Conservation (phyloP, 2,329 filamentous ascomycete genomes). For the Neofusicoccum laricinum region DNA sequence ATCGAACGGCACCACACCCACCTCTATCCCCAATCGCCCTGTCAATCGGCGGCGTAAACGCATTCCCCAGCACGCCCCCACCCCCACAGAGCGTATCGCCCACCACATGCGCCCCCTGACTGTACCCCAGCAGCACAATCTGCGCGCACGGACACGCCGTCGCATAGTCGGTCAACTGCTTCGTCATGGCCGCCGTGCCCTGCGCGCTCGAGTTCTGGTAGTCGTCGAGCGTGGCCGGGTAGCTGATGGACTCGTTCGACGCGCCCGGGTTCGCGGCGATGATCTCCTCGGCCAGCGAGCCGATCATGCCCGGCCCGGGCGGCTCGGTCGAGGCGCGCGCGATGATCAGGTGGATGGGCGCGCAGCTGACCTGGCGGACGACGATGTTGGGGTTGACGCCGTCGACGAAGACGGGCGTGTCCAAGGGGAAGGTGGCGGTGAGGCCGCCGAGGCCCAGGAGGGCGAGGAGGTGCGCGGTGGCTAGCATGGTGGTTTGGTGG, state of each 20-base stretch:
- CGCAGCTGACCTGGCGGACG: constrained; percentile 4
- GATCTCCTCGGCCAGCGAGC: not conserved
- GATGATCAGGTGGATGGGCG: not conserved
- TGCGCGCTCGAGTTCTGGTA: not conserved
- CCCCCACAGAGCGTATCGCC: constrained; percentile 26
- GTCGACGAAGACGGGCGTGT: not conserved
- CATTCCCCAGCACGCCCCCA: not conserved
- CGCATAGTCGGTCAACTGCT: not conserved
- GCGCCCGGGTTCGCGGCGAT: not conserved
- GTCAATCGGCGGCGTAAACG: not conserved
- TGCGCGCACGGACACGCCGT: constrained; percentile 26
- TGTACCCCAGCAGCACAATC: constrained; percentile 31
- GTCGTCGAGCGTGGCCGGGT: constrained; percentile 3
- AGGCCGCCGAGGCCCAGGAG: not conserved
- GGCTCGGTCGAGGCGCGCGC: not conserved
- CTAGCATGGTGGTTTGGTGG: not conserved
- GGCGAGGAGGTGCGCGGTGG: not conserved
- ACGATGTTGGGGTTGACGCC: not conserved
- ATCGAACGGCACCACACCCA: not conserved
- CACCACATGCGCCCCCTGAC: constrained; percentile 31
- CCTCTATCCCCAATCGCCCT: not conserved
- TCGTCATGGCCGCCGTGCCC: not conserved
- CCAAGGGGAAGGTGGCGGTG: not conserved
- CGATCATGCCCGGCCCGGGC: not conserved
- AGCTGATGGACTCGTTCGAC: constrained; percentile 3